A percentile compares a stretch with the other conserved stretches of the same genome.
Evolutionary conservation across 352 stramenopile species (phyloP).

Genomic region (Phytophthora hybrid): DNA sequence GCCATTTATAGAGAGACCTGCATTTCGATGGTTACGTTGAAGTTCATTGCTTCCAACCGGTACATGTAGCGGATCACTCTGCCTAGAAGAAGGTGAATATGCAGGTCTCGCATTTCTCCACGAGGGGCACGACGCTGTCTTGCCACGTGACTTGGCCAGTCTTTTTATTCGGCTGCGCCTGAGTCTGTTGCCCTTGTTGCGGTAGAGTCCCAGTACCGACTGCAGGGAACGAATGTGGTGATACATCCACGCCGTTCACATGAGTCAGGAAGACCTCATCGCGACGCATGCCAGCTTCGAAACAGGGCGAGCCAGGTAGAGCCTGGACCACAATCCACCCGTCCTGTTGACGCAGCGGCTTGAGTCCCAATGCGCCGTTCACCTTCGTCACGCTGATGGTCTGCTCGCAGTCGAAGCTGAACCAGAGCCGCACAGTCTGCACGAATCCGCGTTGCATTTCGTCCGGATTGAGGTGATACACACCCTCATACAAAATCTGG

Average conservation of each 20-base stretch:
- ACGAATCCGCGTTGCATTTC: constrained; percentile 69
- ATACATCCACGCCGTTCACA: constrained; percentile 83
- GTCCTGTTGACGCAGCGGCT: constrained; percentile 78
- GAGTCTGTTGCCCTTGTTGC: constrained; percentile 28
- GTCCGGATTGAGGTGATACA: constrained; percentile 61
- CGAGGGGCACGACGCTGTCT: constrained; percentile 76
- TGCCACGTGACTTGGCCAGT: constrained; percentile 68
- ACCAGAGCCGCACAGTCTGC: constrained; percentile 78
- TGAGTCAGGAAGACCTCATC: constrained; percentile 85
- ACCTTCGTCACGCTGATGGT: constrained; percentile 85
- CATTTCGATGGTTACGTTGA: constrained; percentile 19
- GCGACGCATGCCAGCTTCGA: constrained; percentile 75
- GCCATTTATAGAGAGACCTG: constrained; percentile 23
- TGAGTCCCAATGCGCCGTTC: constrained; percentile 69
- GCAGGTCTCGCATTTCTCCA: constrained; percentile 79
- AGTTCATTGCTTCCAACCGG: background rate
- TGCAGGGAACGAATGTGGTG: constrained; percentile 71
- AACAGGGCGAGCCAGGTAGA: constrained; percentile 65
- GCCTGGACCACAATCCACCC: constrained; percentile 82
- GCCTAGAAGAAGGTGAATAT: constrained; percentile 82
- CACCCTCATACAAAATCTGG: constrained; percentile 66
- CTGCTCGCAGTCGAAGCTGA: constrained; percentile 84
- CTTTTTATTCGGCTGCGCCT: constrained; percentile 29
- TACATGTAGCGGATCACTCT: too few relatives aligned
- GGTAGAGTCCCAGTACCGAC: constrained; percentile 35